Base-by-base conservation (phyloP, 805 yeast species). In the Ogataea pilisensis region DNA sequence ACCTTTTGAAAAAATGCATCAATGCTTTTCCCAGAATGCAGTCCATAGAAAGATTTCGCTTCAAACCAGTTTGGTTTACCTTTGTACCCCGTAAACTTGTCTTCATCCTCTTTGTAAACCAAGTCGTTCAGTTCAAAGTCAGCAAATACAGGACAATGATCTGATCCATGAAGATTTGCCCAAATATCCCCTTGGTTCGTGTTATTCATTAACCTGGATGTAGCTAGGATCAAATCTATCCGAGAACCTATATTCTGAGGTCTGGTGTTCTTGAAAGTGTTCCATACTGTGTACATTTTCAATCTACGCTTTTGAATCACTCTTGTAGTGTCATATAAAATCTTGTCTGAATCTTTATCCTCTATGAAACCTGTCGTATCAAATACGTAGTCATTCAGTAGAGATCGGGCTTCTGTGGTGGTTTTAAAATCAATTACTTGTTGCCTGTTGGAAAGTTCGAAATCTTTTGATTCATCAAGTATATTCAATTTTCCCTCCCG, bases 281-380 rank as follows among this genome's bases (percentile, higher is more conserved):
- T 90, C 99, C 99, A 91, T 35, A 90, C 93, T 0, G 97, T 89
- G 57, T 84, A 93, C 76, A 89, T 69, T 18, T 76, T 79, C 53
- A 74, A 57, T 35, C 79, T 66, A 13, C 82, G 62, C 1, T 83
- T 80, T 45, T 81, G 82, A 2, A 57, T 41, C 22, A 61, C 55
- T 33, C 97, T 68, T 0, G 81, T 73, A 0, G 82, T 66, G 55
- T 85, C 95, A 41, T 71, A 58, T 25, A 85, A 55, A 8, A 75
- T 63, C 31, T 75, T 76, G 3, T 62, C 69, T 48, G 37, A 37
- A 6, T 53, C 66, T 11, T 30, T 33, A 4, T 48, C 48, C 17
- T 50, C 47, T 37, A 60, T 60, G 8, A 55, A 40, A 2, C 54
- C 56, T 8, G 57, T 47, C 3, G 51, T 41, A 39, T 64, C 68